Conservation (phyloP, 2,329 filamentous ascomycete species). For the Exophiala xenobiotica region DNA sequence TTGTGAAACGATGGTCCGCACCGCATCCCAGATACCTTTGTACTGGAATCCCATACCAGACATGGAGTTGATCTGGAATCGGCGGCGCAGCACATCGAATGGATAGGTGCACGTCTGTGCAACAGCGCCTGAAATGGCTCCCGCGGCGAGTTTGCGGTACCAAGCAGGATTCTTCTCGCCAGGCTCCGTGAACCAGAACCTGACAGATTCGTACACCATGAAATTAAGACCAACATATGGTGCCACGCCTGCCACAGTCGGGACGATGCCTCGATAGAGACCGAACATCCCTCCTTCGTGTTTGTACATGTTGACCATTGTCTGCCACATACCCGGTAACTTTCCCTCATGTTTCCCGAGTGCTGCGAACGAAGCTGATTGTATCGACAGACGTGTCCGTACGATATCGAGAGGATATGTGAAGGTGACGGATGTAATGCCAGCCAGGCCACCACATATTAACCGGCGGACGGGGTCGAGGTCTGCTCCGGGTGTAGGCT, state of each 20-base stretch:
- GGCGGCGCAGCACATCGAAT: constrained; percentile 88
- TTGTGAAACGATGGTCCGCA: constrained; percentile 75
- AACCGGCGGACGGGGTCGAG: constrained; percentile 73
- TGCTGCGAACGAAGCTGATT: constrained; percentile 89
- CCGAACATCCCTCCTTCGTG: constrained; percentile 82
- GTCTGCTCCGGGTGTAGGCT: constrained; percentile 70
- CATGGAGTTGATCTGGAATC: constrained; percentile 99
- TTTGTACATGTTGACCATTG: constrained; percentile 80
- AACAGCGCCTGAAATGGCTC: constrained; percentile 91
- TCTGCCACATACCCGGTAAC: constrained; percentile 89
- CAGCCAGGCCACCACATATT: constrained; percentile 85
- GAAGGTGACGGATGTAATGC: constrained; percentile 90
- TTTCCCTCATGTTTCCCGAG: constrained; percentile 64
- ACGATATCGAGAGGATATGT: constrained; percentile 98
- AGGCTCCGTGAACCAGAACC: constrained; percentile 79
- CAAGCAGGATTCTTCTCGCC: constrained; percentile 81
- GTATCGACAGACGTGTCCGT: constrained; percentile 89
- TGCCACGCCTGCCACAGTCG: constrained; percentile 90
- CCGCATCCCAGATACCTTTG: constrained; percentile 78
- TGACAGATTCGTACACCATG: constrained; percentile 92
- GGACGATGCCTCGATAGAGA: constrained; percentile 90
- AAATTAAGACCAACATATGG: constrained; percentile 98
- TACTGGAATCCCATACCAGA: constrained; percentile 97
- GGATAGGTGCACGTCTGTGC: constrained; percentile 98
- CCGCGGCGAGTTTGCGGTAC: constrained; percentile 78